Evolutionary conservation across 2,329 filamentous ascomycete genomes (phyloP).

Genomic region (Fusarium verrucosum): DNA sequence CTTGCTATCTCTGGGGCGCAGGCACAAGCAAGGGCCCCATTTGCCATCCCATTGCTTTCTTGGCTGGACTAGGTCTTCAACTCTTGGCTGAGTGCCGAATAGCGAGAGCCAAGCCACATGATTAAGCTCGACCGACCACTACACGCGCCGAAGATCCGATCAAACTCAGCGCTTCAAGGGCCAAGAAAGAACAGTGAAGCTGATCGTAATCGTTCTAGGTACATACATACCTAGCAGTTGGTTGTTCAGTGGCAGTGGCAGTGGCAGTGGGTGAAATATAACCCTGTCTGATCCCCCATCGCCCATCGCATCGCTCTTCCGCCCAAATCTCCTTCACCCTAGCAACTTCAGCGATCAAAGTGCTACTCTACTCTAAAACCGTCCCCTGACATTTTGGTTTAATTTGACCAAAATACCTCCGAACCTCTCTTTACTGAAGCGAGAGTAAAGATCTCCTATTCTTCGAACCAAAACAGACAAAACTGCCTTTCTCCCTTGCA

Average conservation of each 20-base stretch:
- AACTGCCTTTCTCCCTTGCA: background rate
- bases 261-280: constrained; percentile 27
- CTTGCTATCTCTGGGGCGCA: constrained; percentile 22
- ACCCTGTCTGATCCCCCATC: constrained; percentile 31
- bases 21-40: constrained; percentile 15
- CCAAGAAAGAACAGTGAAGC: constrained; percentile 5
- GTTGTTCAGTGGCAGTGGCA: no score
- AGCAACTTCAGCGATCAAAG: constrained; percentile 18
- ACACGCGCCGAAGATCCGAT: constrained; percentile 41
- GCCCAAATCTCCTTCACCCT: constrained; percentile 13
- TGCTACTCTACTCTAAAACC: background rate
- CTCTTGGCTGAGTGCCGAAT: constrained; percentile 38
- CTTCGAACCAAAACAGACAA: constrained; percentile 17
- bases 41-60: constrained; percentile 13
- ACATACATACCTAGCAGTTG: no score
- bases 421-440: constrained; percentile 18
- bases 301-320: constrained; percentile 10
- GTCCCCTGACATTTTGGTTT: constrained; percentile 29
- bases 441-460: constrained; percentile 30
- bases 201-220: constrained; percentile 19
- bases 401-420: constrained; percentile 36
- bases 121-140: constrained; percentile 18
- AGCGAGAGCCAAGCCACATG: constrained; percentile 37
- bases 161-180: constrained; percentile 28
- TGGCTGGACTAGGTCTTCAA: constrained; percentile 12